phyloP scores from a whole-genome alignment of 2,329 filamentous ascomycete genomes.

The Cladorrhinum sp. region DNA sequence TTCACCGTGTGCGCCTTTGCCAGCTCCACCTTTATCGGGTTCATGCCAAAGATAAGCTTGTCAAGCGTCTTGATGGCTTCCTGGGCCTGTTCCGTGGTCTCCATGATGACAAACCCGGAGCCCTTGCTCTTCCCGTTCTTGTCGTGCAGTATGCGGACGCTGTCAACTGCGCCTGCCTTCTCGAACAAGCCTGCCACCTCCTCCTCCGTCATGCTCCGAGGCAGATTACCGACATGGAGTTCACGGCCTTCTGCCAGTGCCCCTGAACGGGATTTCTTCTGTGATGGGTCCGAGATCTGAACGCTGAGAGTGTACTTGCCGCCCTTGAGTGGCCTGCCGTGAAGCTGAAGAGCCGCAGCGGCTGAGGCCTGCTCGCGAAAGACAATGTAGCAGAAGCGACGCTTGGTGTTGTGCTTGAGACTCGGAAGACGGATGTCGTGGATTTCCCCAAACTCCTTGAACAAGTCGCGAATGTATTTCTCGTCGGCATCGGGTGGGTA shows the following conservation, averaged over 20 bases:
- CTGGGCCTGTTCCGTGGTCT: slow-evolving; percentile 65
- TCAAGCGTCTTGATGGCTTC: slow-evolving; percentile 66
- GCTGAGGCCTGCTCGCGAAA: slow-evolving; percentile 70
- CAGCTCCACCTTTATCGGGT: slow-evolving; percentile 64
- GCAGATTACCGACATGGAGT: slow-evolving; percentile 71
- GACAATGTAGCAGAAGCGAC: slow-evolving; percentile 95
- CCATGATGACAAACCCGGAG: slow-evolving; percentile 76
- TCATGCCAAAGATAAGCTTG: slow-evolving; percentile 64
- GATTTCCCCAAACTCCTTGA: slow-evolving; percentile 74
- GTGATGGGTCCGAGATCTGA: slow-evolving; percentile 79
- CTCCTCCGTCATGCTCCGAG: slow-evolving; percentile 58
- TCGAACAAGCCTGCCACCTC: slow-evolving; percentile 70
- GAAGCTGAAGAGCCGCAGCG: slow-evolving; percentile 66
- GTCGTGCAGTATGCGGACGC: slow-evolving; percentile 67
- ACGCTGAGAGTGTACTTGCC: slow-evolving; percentile 66
- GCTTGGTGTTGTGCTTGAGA: slow-evolving; percentile 80
- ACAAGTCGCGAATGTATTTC: slow-evolving; percentile 63
- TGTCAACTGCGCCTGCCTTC: slow-evolving; percentile 72
- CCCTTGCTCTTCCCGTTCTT: slow-evolving; percentile 69
- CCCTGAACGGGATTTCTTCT: slow-evolving; percentile 75
- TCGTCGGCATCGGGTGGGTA: slow-evolving; percentile 78
- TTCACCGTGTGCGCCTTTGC: slow-evolving; percentile 59
- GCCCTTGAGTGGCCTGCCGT: slow-evolving; percentile 68
- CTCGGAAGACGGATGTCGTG: slow-evolving; percentile 86
- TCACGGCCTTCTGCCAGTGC: slow-evolving; percentile 85